phyloP scores from a whole-genome alignment of 495 filamentous ascomycete genomes.

The Neurospora discreta region DNA sequence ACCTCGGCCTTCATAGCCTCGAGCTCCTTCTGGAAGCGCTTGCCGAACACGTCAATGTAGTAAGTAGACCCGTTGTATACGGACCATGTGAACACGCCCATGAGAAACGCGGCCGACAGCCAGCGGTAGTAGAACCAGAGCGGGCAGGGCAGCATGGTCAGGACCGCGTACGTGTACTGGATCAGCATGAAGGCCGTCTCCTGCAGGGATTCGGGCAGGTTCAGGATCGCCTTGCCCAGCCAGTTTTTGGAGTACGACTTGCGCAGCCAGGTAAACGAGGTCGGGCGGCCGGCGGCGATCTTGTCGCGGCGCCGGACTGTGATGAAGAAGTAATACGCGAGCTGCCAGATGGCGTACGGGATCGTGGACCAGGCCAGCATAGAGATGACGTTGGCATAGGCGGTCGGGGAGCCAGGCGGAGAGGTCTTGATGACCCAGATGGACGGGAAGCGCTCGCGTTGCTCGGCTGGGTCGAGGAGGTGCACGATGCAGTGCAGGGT shows the following conservation, averaged over 20 bases:
- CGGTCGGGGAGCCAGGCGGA: conserved; percentile 52
- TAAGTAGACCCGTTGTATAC: conserved; percentile 93
- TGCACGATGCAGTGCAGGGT: conserved; percentile 88
- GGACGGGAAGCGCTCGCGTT: conserved; percentile 70
- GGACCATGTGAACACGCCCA: conserved; percentile 75
- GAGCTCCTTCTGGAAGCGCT: conserved; percentile 90
- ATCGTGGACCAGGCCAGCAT: conserved; percentile 94
- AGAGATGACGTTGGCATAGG: conserved; percentile 62
- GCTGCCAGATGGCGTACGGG: conserved; percentile 87
- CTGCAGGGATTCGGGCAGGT: conserved; percentile 63
- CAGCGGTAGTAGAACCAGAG: conserved; percentile 90
- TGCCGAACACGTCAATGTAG: conserved; percentile 96
- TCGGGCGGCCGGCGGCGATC: conserved; percentile 91
- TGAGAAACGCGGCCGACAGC: conserved; percentile 65
- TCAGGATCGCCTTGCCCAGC: conserved; percentile 77
- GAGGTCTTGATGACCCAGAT: conserved; percentile 73
- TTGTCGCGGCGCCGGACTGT: conserved; percentile 84
- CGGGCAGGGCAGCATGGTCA: conserved; percentile 89
- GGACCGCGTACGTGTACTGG: conserved; percentile 79
- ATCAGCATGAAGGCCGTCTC: conserved; percentile 92
- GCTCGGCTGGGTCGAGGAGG: conserved; percentile 51
- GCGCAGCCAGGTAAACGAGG: conserved; percentile 94
- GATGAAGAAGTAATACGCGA: conserved; percentile 85
- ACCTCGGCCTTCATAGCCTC: conserved; percentile 85
- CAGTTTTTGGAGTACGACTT: conserved; percentile 75